Evolutionary conservation across 129 eudicot genomes (phyloP).

Genomic region (Flaveria linearis): DNA sequence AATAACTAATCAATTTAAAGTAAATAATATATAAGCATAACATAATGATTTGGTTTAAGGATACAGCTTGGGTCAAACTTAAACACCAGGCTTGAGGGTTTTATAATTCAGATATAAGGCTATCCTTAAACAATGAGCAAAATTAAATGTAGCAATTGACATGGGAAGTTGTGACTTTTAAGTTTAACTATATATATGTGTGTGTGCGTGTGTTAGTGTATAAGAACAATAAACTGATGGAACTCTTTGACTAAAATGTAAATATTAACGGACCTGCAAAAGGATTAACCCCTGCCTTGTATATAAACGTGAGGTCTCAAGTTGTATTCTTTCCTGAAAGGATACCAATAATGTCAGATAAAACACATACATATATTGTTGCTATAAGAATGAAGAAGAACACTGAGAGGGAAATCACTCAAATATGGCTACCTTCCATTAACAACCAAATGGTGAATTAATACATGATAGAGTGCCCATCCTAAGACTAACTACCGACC

Average conservation of each 20-base stretch:
- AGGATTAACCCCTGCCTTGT: conserved; percentile 97
- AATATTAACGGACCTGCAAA: conserved; percentile 71
- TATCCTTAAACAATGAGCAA: neutral
- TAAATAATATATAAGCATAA: neutral
- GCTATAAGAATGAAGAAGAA: no score
- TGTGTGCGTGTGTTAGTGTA: neutral
- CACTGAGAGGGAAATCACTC: no score
- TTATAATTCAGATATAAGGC: neutral
- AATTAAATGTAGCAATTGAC: conserved; percentile 20
- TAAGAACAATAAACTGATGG: neutral
- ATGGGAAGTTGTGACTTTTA: neutral
- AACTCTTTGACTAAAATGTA: conserved; percentile 15
- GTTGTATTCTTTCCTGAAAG: conserved; percentile 97
- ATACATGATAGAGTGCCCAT: no score
- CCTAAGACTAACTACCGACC: no score
- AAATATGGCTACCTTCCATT: no score
- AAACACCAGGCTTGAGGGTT: neutral
- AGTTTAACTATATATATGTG: no score
- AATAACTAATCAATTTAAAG: neutral
- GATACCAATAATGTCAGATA: conserved; percentile 19
- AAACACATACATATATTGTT: neutral
- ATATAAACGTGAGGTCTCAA: conserved; percentile 91
- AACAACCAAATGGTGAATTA: no score
- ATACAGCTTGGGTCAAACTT: neutral
- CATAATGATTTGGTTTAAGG: conserved; percentile 2